Conservation (phyloP, 306 rosid genomes). For the Alnus glutinosa region DNA sequence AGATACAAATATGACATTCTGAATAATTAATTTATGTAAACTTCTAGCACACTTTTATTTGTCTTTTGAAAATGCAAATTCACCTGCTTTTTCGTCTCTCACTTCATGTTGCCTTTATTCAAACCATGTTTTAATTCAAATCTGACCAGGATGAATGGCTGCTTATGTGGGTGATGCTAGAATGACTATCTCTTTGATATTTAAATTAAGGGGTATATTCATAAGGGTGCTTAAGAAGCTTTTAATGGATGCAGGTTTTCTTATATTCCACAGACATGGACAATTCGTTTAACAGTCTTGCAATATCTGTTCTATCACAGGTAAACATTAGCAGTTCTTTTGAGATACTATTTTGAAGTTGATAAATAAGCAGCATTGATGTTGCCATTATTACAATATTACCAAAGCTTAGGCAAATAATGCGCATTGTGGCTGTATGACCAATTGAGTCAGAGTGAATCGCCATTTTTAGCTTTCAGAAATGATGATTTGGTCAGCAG, state of each 20-base stretch:
- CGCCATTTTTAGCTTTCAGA: not conserved
- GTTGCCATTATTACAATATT: not conserved
- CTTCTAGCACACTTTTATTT: not conserved
- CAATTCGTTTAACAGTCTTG: conserved; percentile 76
- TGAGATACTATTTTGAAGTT: not conserved
- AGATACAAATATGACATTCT: not conserved
- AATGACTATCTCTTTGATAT: not conserved
- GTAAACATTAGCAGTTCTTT: conserved; percentile 37
- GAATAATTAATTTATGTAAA: not conserved
- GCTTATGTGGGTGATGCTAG: not conserved
- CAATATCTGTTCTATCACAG: conserved; percentile 74
- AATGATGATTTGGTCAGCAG: not conserved
- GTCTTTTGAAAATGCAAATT: not conserved
- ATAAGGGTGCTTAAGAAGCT: conserved; percentile 22
- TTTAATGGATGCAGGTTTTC: conserved; percentile 69
- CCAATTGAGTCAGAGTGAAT: not conserved
- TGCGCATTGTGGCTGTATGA: not conserved
- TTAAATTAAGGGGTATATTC: conserved; percentile 17
- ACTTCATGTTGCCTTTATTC: not conserved
- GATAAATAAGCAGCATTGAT: not conserved
- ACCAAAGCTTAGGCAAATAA: not conserved
- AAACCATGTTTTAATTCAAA: not conserved
- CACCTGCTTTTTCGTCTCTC: not conserved
- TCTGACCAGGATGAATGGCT: not conserved
- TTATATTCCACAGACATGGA: conserved; percentile 76